A percentile compares a stretch with the other conserved stretches of the same genome.
Conservation (phyloP, 768 basidiomycete genomes). For the Mycena rebaudengoi region DNA sequence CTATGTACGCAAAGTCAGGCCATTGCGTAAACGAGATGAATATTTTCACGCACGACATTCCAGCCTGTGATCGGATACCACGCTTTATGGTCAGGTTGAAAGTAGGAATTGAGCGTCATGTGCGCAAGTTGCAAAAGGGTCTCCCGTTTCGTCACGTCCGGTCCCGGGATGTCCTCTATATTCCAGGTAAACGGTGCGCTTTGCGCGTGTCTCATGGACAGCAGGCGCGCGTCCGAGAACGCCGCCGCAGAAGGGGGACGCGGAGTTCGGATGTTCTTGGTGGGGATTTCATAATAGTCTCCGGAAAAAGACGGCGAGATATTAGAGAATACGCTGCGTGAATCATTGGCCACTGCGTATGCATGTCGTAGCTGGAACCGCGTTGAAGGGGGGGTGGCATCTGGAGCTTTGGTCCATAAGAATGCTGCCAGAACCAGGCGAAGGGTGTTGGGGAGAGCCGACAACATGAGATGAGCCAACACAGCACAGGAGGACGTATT, state of each 20-base stretch:
- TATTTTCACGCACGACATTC: conserved; percentile 54
- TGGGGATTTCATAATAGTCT: conserved; percentile 52
- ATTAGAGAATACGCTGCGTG: conserved; percentile 68
- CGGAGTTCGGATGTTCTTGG: conserved; percentile 48
- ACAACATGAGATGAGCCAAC: too few relatives aligned
- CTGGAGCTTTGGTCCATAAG: conserved; percentile 45
- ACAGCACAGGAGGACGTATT: too few relatives aligned
- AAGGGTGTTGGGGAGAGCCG: conserved; percentile 48
- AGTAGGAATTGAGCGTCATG: conserved; percentile 91
- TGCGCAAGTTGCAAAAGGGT: conserved; percentile 82
- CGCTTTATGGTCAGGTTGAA: conserved; percentile 50
- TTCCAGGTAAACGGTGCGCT: conserved; percentile 65
- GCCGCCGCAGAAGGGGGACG: conserved; percentile 55
- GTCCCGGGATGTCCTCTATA: conserved; percentile 67
- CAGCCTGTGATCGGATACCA: conserved; percentile 75
- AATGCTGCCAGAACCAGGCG: conserved; percentile 51
- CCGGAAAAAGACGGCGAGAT: conserved; percentile 39
- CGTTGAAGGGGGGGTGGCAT: conserved; percentile 44
- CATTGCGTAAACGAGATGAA: neutral
- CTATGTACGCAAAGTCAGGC: neutral
- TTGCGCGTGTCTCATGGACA: conserved; percentile 48
- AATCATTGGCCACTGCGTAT: conserved; percentile 63
- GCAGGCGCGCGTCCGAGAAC: conserved; percentile 46
- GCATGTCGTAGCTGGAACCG: conserved; percentile 73
- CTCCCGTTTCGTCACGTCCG: conserved; percentile 76